Conservation (phyloP, 805 yeast species). For the Lipomyces yamadae region DNA sequence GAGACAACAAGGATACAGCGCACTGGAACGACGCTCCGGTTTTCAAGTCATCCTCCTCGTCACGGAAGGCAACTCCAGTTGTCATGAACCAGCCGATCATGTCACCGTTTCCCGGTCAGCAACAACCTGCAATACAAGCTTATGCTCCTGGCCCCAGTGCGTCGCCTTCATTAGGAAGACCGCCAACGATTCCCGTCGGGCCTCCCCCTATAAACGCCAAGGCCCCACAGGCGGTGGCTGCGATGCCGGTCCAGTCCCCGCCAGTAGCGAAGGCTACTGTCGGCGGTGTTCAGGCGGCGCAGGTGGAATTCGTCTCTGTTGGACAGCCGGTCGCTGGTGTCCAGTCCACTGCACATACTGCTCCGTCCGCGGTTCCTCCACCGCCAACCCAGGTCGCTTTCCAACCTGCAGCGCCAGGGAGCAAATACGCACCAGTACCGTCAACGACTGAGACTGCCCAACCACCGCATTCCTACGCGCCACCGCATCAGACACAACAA, state of each 20-base stretch:
- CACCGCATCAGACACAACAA: constrained; percentile 36
- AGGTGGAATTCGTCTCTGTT: constrained; percentile 33
- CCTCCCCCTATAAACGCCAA: constrained; percentile 36
- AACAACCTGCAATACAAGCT: constrained; percentile 42
- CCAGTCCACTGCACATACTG: constrained; percentile 10
- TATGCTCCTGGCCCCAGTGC: constrained; percentile 41
- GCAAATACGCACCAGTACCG: constrained; percentile 27
- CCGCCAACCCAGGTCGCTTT: constrained; percentile 32
- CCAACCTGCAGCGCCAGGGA: constrained; percentile 38
- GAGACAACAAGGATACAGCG: constrained; percentile 25
- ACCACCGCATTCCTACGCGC: constrained; percentile 51
- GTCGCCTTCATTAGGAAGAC: constrained; percentile 17
- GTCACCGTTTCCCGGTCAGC: constrained; percentile 38
- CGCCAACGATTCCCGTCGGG: constrained; percentile 26
- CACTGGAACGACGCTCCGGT: constrained; percentile 41
- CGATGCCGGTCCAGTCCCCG: constrained; percentile 34
- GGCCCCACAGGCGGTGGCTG: constrained; percentile 30
- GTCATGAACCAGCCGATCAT: constrained; percentile 37
- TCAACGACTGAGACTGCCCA: constrained; percentile 44
- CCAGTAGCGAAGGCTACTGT: constrained; percentile 10
- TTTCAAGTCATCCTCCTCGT: constrained; percentile 19
- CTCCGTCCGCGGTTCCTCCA: constrained; percentile 10
- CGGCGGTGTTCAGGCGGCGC: constrained; percentile 28
- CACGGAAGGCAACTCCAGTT: constrained; percentile 40
- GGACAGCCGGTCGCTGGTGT: constrained; percentile 26